phyloP scores from a whole-genome alignment of 2,329 filamentous ascomycete genomes.

The Diaporthe humulicola region DNA sequence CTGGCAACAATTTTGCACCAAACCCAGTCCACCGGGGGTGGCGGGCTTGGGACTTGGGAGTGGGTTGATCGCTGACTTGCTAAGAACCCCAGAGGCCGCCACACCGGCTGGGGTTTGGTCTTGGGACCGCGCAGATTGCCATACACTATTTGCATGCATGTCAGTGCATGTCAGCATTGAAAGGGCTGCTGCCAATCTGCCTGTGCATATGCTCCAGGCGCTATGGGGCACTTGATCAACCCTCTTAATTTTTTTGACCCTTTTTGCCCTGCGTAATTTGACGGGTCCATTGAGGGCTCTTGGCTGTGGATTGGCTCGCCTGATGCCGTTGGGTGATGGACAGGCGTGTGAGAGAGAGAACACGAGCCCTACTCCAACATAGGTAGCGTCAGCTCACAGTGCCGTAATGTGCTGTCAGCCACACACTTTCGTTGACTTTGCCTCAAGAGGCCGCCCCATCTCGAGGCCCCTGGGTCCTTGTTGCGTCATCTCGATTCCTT shows the following conservation, averaged over 20 bases:
- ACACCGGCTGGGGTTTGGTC: not conserved
- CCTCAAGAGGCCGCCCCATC: not conserved
- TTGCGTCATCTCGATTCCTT: conserved; percentile 19
- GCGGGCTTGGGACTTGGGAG: not conserved
- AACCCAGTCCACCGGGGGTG: not conserved
- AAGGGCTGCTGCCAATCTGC: not conserved
- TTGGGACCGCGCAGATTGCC: conserved; percentile 1
- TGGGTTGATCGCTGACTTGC: conserved; percentile 6
- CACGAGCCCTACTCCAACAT: not conserved
- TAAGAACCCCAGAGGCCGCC: conserved; percentile 13
- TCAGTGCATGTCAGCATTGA: no score
- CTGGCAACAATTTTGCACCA: conserved; percentile 5
- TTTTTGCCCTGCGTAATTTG: not conserved
- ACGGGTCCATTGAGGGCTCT: not conserved
- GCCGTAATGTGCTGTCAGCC: not conserved
- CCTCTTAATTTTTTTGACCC: not conserved
- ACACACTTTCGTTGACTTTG: not conserved
- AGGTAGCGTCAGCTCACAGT: not conserved
- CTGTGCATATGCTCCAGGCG: conserved; percentile 3
- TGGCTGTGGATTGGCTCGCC: not conserved
- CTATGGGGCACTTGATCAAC: not conserved
- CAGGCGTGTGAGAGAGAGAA: not conserved
- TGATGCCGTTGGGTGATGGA: not conserved
- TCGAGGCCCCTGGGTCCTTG: not conserved
- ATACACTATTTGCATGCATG: conserved; percentile 17